Percentiles rank a stretch among this genome's conserved stretches.
Evolutionary conservation across 495 filamentous ascomycete genomes (phyloP).

Genomic region (Penicillium tannophilum): DNA sequence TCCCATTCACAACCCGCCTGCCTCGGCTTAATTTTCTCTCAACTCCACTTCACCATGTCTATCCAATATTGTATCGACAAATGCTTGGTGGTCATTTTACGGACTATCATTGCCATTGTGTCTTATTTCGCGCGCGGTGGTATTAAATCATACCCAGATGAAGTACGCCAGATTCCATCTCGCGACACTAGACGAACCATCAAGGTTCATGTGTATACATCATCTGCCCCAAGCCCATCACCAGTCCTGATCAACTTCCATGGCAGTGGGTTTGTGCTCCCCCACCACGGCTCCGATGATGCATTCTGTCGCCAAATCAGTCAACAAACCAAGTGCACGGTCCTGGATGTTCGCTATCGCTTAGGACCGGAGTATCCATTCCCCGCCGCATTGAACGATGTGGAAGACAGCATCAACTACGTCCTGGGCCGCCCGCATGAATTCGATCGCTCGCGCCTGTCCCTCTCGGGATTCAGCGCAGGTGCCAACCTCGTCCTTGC

Average conservation of each 20-base stretch:
- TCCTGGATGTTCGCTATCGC: slow-evolving; percentile 67
- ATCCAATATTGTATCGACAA: slow-evolving; percentile 30
- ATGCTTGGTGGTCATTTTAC: slow-evolving; percentile 25
- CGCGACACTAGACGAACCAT: slow-evolving; percentile 46
- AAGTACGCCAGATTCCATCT: slow-evolving; percentile 41
- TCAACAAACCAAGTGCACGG: slow-evolving; percentile 38
- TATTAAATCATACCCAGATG: slow-evolving; percentile 29
- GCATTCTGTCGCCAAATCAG: slow-evolving; percentile 43
- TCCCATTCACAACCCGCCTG: slow-evolving; percentile 12
- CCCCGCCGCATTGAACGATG: slow-evolving; percentile 75
- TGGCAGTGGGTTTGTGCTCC: slow-evolving; percentile 47
- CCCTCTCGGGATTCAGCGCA: slow-evolving; percentile 49
- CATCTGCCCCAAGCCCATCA: slow-evolving; percentile 22
- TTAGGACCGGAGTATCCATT: slow-evolving; percentile 79
- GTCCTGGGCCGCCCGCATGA: slow-evolving; percentile 32
- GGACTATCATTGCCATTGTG: slow-evolving; percentile 5
- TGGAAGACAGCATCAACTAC: slow-evolving; percentile 45
- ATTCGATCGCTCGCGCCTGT: slow-evolving; percentile 39
- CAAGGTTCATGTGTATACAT: slow-evolving; percentile 48
- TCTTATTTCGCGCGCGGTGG: neutral
- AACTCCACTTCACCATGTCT: slow-evolving; percentile 19
- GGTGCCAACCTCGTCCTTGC: slow-evolving; percentile 49
- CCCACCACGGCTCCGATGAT: slow-evolving; percentile 45
- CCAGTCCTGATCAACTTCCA: slow-evolving; percentile 50
- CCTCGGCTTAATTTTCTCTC: slow-evolving; percentile 13